phyloP scores from a whole-genome alignment of 805 yeast genomes.

The Ogataea sp. region DNA sequence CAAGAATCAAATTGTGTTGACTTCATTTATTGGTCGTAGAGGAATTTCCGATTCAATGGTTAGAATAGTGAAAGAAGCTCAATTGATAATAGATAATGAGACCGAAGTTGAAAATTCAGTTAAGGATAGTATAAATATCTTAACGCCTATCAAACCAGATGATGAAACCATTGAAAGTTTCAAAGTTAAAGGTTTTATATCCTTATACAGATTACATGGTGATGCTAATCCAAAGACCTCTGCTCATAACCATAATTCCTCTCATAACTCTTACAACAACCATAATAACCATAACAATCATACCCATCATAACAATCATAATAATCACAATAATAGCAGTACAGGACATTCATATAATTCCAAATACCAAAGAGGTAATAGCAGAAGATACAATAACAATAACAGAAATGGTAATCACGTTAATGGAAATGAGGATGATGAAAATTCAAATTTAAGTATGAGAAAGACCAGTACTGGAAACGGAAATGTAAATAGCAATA shows the following conservation, averaged over 20 bases:
- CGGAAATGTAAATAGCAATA: not conserved
- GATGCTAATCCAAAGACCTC: not conserved
- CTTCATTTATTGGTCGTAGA: slow-evolving; percentile 36
- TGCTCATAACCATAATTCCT: not conserved
- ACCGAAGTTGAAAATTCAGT: slow-evolving; percentile 10
- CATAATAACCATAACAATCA: slow-evolving; percentile 1
- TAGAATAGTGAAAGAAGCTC: slow-evolving; percentile 39
- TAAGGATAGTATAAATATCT: not conserved
- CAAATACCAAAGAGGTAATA: not conserved
- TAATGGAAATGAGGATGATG: not conserved
- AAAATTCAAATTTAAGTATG: not conserved
- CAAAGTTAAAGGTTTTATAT: slow-evolving; percentile 35
- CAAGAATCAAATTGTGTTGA: slow-evolving; percentile 21
- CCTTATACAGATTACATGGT: slow-evolving; percentile 37
- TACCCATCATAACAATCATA: slow-evolving; percentile 3
- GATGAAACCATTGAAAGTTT: slow-evolving; percentile 26
- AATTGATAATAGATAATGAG: slow-evolving; percentile 30
- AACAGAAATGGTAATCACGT: not conserved
- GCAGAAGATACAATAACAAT: not conserved
- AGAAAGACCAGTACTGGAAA: not conserved
- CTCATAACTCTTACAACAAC: slow-evolving; percentile 1
- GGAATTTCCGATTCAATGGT: slow-evolving; percentile 38
- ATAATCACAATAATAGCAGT: slow-evolving; percentile 1
- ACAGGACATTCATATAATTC: not conserved
- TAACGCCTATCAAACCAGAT: slow-evolving; percentile 16